phyloP scores from a whole-genome alignment of 2,329 filamentous ascomycete genomes.

The Diaporthe vexans region DNA sequence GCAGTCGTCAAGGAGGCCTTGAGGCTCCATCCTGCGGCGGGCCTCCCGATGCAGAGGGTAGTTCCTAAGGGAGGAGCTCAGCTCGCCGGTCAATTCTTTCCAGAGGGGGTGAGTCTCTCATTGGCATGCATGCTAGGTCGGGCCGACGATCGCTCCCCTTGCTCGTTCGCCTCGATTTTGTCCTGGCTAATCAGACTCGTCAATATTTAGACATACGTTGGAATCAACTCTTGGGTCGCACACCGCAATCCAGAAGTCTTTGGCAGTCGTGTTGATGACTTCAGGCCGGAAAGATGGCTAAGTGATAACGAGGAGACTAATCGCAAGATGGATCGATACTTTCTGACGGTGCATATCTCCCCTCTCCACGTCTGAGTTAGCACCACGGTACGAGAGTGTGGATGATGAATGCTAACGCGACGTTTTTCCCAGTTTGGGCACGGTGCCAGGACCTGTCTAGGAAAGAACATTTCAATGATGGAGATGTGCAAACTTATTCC shows the following conservation, averaged over 20 bases:
- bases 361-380: not conserved
- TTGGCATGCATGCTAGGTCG: not conserved
- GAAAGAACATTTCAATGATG: constrained; percentile 53
- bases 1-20: constrained; percentile 63
- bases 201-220: constrained; percentile 51
- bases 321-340: constrained; percentile 55
- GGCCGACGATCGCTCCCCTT: too few relatives aligned
- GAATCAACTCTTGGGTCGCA: constrained; percentile 59
- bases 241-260: constrained; percentile 58
- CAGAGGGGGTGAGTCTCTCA: constrained; percentile 36
- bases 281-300: constrained; percentile 50
- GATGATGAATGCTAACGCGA: not conserved
- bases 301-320: constrained; percentile 7
- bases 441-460: constrained; percentile 54
- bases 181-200: not conserved
- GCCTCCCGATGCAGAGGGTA: constrained; percentile 58
- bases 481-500: constrained; percentile 56
- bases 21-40: constrained; percentile 60
- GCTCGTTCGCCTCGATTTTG: too few relatives aligned
- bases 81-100: constrained; percentile 46
- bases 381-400: too few relatives aligned
- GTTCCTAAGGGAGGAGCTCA: constrained; percentile 56
- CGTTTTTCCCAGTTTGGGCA: constrained; percentile 49
- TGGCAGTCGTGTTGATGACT: constrained; percentile 54
- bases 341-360: not conserved